Base-by-base conservation (phyloP, 2,329 filamentous ascomycete genomes). In the Cryphonectria japonica region DNA sequence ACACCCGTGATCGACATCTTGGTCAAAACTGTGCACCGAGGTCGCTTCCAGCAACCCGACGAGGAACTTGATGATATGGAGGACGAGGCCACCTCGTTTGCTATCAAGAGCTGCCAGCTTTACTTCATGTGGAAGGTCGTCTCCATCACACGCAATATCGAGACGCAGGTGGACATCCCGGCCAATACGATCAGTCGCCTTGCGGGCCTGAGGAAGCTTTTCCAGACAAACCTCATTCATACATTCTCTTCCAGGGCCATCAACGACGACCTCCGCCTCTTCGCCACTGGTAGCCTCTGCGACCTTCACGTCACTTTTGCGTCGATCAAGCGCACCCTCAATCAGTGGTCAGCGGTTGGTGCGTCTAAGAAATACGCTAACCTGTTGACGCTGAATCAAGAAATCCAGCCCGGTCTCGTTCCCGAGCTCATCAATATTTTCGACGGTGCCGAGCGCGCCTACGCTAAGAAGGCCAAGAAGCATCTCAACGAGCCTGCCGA, bases 81-180 rank as follows among this genome's bases (percentile, higher is more conserved):
- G 79, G 93, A 96, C 75, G 90, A 93, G 74, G 85, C 96, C 60
- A 90, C 94, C 8, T 85, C 89, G 1, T 92, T 91, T 76, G 91
- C 94, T 41, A 92, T 97, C 76, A 92, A 92, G 74, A 87, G 91
- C 1, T 86, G 92, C 66, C 86, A 94, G 63, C 94, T 97, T 81
- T 98, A 98, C 82, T 97, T 98, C 78, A 93, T 97, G 89, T 99
- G 96, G 96, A 95, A 96, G 78, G 87, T 92, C 32, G 88, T 89
- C 68, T 84, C 86, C 67, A 77, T 93, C 72, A 84, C 85, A 73
- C 83, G 85, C 68, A 80, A 86, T 22, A 80, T 93, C 50, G 82
- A 85, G 22, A 84, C 85, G 37, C 86, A 89, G 60, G 85, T 84
- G 4, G 86, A 82, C 67, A 80, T 93, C 69, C 77, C 88, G 1